Evolutionary conservation across 768 basidiomycete genomes (phyloP), one percentile per base, ranked within the genome.

Genomic region (Leccinellum luteum): DNA sequence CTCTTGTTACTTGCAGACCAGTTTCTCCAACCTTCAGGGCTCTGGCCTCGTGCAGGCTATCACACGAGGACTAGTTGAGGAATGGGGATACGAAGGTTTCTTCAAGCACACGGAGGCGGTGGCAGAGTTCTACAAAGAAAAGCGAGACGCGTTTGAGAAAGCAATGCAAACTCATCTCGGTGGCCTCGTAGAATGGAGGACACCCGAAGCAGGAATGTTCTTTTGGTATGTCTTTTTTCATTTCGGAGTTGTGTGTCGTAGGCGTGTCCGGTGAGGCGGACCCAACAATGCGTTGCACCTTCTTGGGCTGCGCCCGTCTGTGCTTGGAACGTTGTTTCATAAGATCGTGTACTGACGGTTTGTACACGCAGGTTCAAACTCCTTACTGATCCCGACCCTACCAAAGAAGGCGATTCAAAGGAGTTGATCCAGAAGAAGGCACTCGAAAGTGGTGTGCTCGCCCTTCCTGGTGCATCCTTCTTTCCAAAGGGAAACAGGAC

Each of bases 191-290:
- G 84, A 87, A 70, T 89, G 87, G 87, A 75, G 68, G 54, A 71
- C 77, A 0, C 91, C 90, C 9, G 85, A 86, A 64, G 84, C 89
- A 23, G 90, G 91, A 60, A 90, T 95, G 90, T 95, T 96, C 78
- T 85, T 92, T 70, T 95, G 91, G 89, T 86, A 41, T 25, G 84
- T 67, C 47, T 51, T 51, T 35, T 10, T 50, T 63, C 58, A 52
- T 21, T 60, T 54, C 50, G 57, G 58, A 15, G 44, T 41, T 41
- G 45, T 49, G 31, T 55, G 53, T 60, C 31, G 19, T 48, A 54
- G 38, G 47, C 49, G 23, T 54, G 55, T 56, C 35, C 47, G 25
- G 34, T 9, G 54, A 54, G 59, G 48, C 59, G 31, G 19, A 32
- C 43, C n/a, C 19, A 45, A 52, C 47, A 35, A 44, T 56, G 17